phyloP scores from a whole-genome alignment of 805 yeast genomes.

The Candida sithepensis region DNA sequence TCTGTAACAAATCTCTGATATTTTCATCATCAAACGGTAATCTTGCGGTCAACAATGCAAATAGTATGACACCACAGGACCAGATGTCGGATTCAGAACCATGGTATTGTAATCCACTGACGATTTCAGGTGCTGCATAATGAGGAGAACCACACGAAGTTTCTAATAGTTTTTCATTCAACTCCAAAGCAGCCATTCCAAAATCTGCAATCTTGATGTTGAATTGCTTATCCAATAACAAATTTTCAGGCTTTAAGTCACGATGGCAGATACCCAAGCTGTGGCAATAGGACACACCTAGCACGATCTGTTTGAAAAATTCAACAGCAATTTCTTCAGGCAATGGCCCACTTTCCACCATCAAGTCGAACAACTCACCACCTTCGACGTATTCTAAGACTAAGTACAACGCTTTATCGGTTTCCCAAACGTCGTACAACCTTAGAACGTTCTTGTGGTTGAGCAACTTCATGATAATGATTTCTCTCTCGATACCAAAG shows the following conservation, averaged over 20 bases:
- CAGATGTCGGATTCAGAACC: conserved; percentile 97
- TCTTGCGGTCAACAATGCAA: conserved; percentile 91
- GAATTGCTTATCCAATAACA: conserved; percentile 72
- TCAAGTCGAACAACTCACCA: conserved; percentile 90
- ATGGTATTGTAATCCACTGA: conserved; percentile 90
- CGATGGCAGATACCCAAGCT: conserved; percentile 69
- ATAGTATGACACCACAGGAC: conserved; percentile 96
- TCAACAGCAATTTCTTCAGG: conserved; percentile 87
- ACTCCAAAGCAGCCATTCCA: conserved; percentile 97
- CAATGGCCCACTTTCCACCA: conserved; percentile 83
- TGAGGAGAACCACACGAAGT: conserved; percentile 98
- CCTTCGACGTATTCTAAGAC: conserved; percentile 96
- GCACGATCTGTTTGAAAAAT: conserved; percentile 72
- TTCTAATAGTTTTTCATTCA: conserved; percentile 74
- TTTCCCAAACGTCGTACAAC: conserved; percentile 84
- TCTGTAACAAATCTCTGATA: conserved; percentile 77
- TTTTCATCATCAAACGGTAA: conserved; percentile 96
- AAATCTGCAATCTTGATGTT: conserved; percentile 97
- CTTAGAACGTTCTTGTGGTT: conserved; percentile 78
- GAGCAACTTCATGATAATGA: conserved; percentile 77
- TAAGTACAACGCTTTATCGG: conserved; percentile 74
- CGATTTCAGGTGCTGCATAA: conserved; percentile 97
- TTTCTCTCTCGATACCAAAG: conserved; percentile 83
- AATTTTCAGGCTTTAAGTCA: conserved; percentile 78
- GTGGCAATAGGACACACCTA: conserved; percentile 66